A percentile compares a stretch with the other conserved stretches of the same genome.
phyloP scores from a whole-genome alignment of 352 stramenopile species.

The Aphanomyces cochlioides region DNA sequence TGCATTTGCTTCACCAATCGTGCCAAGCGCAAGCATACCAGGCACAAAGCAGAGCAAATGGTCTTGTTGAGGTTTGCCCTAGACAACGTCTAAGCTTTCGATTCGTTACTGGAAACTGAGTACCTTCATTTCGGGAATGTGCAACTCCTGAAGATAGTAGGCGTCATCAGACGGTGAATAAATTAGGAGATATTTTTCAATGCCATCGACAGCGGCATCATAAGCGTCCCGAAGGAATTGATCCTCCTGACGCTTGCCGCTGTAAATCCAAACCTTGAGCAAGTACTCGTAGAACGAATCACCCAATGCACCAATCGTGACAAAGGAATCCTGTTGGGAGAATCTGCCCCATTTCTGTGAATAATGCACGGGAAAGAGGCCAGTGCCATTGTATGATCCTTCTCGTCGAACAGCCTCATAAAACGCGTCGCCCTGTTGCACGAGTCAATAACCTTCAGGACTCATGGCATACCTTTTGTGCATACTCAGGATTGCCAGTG shows the following conservation, averaged over 20 bases:
- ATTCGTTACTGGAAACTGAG: neutral
- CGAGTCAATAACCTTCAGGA: slow-evolving; percentile 32
- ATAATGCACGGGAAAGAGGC: slow-evolving; percentile 88
- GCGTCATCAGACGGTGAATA: slow-evolving; percentile 39
- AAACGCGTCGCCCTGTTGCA: slow-evolving; percentile 61
- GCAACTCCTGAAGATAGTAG: slow-evolving; percentile 46
- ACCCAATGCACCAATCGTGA: slow-evolving; percentile 92
- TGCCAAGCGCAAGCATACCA: slow-evolving; percentile 92
- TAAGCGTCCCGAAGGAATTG: slow-evolving; percentile 84
- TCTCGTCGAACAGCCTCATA: slow-evolving; percentile 68
- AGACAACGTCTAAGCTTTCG: neutral
- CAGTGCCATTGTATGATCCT: slow-evolving; percentile 65
- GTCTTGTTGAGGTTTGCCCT: slow-evolving; percentile 38
- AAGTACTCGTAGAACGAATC: slow-evolving; percentile 99
- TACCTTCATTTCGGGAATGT: slow-evolving; percentile 43
- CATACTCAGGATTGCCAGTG: slow-evolving; percentile 73
- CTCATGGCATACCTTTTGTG: slow-evolving; percentile 40
- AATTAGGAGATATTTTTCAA: slow-evolving; percentile 88
- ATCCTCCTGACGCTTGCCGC: slow-evolving; percentile 69
- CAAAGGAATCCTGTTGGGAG: slow-evolving; percentile 32
- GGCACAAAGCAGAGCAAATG: slow-evolving; percentile 96
- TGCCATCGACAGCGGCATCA: slow-evolving; percentile 90
- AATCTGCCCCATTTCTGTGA: slow-evolving; percentile 41
- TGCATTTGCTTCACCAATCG: slow-evolving; percentile 46
- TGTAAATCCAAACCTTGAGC: slow-evolving; percentile 97